Evolutionary conservation across 495 filamentous ascomycete genomes (phyloP), one percentile per base, ranked within the genome.

Genomic region (Penicillium malachiteum): DNA sequence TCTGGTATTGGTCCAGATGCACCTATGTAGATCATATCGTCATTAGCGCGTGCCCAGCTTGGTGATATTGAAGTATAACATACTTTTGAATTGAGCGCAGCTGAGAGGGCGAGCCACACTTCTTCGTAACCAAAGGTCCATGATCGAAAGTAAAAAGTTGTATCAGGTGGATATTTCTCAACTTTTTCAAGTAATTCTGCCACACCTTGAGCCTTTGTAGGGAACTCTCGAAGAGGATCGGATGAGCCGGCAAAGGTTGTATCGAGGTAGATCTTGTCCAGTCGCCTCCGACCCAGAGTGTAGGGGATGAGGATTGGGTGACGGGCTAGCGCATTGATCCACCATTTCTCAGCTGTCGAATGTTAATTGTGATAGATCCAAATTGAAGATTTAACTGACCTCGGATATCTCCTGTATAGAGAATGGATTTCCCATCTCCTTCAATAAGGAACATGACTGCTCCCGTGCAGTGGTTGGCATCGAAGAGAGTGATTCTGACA

Each of bases 61-160:
- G 21, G 21, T 26, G 21, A 26, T 26, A 26, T 26, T 26, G 21
- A 26, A 43, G 1, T 44, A 3, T 5, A 7, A 3, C 55, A 16
- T 72, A 88, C 89, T 71, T 81, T 83, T 2, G 84, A 84, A 18
- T 81, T 68, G 3, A 97, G 72, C 9, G 82, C 80, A 11, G 84
- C 81, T 1, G 90, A 85, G 11, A 97, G 72, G 3, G 91, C 88
- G 52, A 90, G 76, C 92, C 92, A 97, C 0, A 96, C 91, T 52
- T 96, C 89, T 67, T 96, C 91, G 47, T 91, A 90, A 26, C 93
- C 93, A 67, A 94, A 95, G 1, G 93, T 97, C 93, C 92, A 97
- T 3, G 92, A 82, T 46, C 90, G 80, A 46, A 97, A 82, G 68
- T 96, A 88, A 62, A 97, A 96, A 5, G 85, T 71, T 0, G 90